Base-by-base conservation (phyloP, 345 rosid genomes). In the Erodium maritimum region DNA sequence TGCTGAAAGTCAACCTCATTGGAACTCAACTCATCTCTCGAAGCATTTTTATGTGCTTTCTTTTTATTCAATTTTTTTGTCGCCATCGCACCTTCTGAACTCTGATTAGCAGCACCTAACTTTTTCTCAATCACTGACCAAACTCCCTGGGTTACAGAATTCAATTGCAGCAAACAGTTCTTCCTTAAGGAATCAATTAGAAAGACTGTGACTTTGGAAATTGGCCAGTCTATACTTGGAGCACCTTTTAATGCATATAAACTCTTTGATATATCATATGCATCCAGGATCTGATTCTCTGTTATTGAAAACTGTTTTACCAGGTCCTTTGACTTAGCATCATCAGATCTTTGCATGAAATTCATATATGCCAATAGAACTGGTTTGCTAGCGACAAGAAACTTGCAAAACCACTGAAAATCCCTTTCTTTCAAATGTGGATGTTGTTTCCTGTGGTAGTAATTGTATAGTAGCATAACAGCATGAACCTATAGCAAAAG, bases 71-170 rank as follows among this genome's bases (percentile, higher is more conserved):
- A 51, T 33, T 67, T 64, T 19, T 65, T 57, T 52, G 61, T 52
- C 62, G 66, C 61, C 21, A 24, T 6, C 48, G 53, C 11, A 46
- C 57, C 57, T 60, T 70, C 73, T 34, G 74, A 58, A 52, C 19
- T 65, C 58, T 64, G 25, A 52, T 23, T 24, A 45, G 68, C 55
- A 50, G 50, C 66, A 61, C 76, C 65, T 55, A 79, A 33, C 60
- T 71, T 69, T 60, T 74, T 86, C 59, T 86, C 98, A 77, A 91
- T 70, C 63, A 86, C 46, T 1, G 95, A 81, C 93, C 95, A 86
- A 52, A 86, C 79, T 60, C 95, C 95, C 55, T 71, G 63, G 11
- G 90, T 78, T 51, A 80, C 56, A 23, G 64, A 61, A 69, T 83
- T 74, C 55, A 71, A 70, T 51, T 66, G 77, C 71, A 86, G 67